Evolutionary conservation across 2,329 filamentous ascomycete species (phyloP).

Genomic region (Lachnellula cervina): DNA sequence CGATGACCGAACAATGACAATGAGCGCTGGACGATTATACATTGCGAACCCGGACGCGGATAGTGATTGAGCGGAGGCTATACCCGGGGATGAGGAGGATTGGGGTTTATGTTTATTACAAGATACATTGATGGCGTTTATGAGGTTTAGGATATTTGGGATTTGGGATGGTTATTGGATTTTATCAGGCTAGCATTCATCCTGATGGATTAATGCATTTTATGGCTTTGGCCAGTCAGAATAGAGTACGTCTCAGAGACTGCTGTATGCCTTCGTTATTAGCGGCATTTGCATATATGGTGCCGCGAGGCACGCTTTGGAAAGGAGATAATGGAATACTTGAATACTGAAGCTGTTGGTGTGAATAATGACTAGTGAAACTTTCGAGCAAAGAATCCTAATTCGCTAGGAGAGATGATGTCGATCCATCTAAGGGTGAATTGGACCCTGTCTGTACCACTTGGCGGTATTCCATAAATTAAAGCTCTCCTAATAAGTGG

Average conservation of each 20-base stretch:
- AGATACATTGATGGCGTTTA: not conserved
- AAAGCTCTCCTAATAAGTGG: not conserved
- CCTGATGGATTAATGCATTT: not conserved
- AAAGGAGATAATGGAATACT: not conserved
- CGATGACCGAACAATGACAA: conserved; percentile 70
- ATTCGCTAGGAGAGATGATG: too few relatives aligned
- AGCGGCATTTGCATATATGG: not conserved
- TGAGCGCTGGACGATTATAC: conserved; percentile 62
- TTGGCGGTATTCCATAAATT: too few relatives aligned
- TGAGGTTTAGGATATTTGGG: too few relatives aligned
- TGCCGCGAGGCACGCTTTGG: not conserved
- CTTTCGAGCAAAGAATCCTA: too few relatives aligned
- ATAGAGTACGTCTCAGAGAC: not conserved
- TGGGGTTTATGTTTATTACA: not conserved
- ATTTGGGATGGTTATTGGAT: too few relatives aligned
- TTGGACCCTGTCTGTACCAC: too few relatives aligned
- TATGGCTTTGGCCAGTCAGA: not conserved
- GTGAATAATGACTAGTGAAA: too few relatives aligned
- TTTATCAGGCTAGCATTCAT: not conserved
- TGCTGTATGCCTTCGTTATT: not conserved
- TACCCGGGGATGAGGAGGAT: conserved; percentile 4
- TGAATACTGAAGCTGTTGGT: not conserved
- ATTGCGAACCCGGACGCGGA: conserved; percentile 74
- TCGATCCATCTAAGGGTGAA: too few relatives aligned
- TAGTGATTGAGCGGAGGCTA: conserved; percentile 27